A percentile compares a stretch with the other conserved stretches of the same genome.
phyloP scores from a whole-genome alignment of 2,329 filamentous ascomycete genomes.

The Trichoderma polysporum region DNA sequence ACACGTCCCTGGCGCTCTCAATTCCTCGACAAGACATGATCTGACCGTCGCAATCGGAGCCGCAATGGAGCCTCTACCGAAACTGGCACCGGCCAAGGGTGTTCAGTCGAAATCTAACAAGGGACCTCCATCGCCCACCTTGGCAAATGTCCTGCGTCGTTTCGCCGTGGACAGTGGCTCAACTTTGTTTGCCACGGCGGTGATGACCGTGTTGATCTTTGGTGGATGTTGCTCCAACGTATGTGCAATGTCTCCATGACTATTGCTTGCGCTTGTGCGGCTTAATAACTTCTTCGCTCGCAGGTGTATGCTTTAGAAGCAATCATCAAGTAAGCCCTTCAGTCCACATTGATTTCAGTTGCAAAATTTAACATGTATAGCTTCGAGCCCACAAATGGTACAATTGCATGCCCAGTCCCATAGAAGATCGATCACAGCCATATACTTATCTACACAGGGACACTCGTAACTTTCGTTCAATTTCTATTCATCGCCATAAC shows the following conservation, averaged over 20 bases:
- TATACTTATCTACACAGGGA: conserved; percentile 51
- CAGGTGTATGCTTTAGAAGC: conserved; percentile 95
- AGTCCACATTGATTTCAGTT: background rate
- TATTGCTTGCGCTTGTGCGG: background rate
- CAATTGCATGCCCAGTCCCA: background rate
- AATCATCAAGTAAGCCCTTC: conserved; percentile 76
- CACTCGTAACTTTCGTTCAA: conserved; percentile 84
- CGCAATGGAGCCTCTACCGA: conserved; percentile 9
- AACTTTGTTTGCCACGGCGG: conserved; percentile 54
- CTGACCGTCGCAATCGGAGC: background rate
- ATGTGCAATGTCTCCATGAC: conserved; percentile 34
- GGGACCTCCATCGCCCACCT: background rate
- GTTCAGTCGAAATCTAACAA: conserved; percentile 1
- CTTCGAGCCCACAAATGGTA: conserved; percentile 81
- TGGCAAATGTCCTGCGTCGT: background rate
- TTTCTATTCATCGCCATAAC: conserved; percentile 80
- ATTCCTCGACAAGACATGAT: background rate
- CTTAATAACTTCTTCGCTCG: background rate
- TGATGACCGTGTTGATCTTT: conserved; percentile 84
- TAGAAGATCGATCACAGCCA: background rate
- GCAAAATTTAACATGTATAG: conserved; percentile 43
- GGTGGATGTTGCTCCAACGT: conserved; percentile 95
- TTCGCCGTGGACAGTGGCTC: conserved; percentile 9
- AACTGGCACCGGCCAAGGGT: conserved; percentile 10
- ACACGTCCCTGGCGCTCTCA: background rate